phyloP scores from a whole-genome alignment of 345 rosid species.

The Turnera subulata region DNA sequence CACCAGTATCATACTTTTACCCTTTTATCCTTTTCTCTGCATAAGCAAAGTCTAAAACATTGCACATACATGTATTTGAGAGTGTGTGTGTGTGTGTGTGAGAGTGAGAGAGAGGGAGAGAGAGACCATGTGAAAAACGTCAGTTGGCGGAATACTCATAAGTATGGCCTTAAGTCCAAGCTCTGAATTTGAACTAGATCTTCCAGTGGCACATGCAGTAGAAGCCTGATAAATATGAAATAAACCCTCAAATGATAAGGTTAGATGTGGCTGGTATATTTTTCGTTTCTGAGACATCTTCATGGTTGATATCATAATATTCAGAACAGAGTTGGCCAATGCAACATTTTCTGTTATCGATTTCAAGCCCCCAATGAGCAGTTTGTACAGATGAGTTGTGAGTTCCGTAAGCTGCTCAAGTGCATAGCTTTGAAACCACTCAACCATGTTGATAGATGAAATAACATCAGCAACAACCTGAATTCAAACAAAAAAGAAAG shows the following conservation, averaged over 20 bases:
- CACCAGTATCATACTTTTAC: neutral
- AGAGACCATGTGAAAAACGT: conserved; percentile 53
- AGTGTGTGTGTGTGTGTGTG: neutral
- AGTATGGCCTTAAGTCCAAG: conserved; percentile 60
- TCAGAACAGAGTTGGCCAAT: conserved; percentile 40
- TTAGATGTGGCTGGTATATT: conserved; percentile 68
- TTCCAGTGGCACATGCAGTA: conserved; percentile 25
- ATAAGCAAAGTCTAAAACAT: neutral
- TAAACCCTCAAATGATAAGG: conserved; percentile 58
- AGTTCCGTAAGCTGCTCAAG: conserved; percentile 74
- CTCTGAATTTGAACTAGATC: conserved; percentile 37
- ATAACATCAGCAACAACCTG: conserved; percentile 53
- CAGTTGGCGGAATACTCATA: conserved; percentile 63
- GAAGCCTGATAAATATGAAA: conserved; percentile 52
- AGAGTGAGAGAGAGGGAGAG: conserved; percentile 14
- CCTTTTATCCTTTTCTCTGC: neutral
- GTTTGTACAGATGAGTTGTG: conserved; percentile 55
- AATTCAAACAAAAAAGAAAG: conserved; percentile 12
- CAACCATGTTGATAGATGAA: conserved; percentile 44
- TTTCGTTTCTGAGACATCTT: conserved; percentile 72
- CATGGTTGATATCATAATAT: conserved; percentile 45
- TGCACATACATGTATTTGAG: neutral
- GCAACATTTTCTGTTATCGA: conserved; percentile 37
- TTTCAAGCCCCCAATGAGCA: conserved; percentile 42
- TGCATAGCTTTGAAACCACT: conserved; percentile 74